Base-by-base conservation (phyloP, 2,329 filamentous ascomycete species). In the Diplocarpon mali region DNA sequence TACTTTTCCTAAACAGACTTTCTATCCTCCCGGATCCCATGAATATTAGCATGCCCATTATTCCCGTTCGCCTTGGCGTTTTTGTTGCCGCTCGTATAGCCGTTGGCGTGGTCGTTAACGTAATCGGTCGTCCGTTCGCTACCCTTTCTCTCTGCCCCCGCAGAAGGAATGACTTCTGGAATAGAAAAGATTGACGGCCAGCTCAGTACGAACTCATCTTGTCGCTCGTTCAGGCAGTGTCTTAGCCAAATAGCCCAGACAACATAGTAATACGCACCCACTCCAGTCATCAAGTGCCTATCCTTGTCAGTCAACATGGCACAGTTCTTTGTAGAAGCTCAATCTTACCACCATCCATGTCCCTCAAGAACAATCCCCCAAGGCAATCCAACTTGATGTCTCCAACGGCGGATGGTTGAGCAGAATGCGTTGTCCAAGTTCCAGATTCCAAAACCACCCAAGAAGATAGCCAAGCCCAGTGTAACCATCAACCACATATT, bases 361-460 rank as follows among this genome's bases (percentile, higher is more conserved):
- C 79, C 79, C 57, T 85, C 80, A 1, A 84, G 67, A n/a, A 85
- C 49, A 31, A 85, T 70, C 1, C 81, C 82, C 81, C 81, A 85
- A 0, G 81, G 81, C 56, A 85, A 65, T 12, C 81, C 81, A 44
- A 85, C 62, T 43, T 71, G 62, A 48, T 72, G 69, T 49, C 81
- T 69, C 80, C 77, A 83, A 38, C 35, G 32, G 40, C 53, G 47
- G 9, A 59, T 40, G 0, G 44, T 56, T 7, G 52, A 54, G 60
- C 81, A 85, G 56, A 75, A 79, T 16, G 67, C 62, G 48, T 80
- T 84, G 57, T 86, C 82, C 46, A 85, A 54, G 36, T 66, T 73
- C 82, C 81, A 85, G 34, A 86, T 71, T 2, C 64, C 69, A 57
- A 85, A 85, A 0, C 80, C 82, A 1, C 73, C 72, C 80, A 70